These are phyloP conservation scores for Plasmopara muralis DNA, from an alignment of 352 stramenopile genomes.

Conservation along the genomic window DNA sequence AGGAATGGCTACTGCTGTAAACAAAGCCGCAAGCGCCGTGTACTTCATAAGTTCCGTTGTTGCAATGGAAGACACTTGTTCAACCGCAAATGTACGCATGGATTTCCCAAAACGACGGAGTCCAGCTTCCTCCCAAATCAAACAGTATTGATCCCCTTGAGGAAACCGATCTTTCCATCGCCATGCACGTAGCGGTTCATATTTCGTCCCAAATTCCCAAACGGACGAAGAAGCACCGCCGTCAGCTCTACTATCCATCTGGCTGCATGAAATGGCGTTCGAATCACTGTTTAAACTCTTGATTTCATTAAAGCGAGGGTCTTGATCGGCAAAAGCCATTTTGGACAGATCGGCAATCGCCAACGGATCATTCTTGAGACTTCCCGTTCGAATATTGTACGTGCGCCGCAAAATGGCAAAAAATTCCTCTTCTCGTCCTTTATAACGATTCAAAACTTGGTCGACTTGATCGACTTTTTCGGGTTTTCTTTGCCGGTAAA, in stretches of 20 bases:
- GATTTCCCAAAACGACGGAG: constrained; percentile 70
- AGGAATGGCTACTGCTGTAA: constrained; percentile 66
- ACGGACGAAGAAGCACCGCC: constrained; percentile 14
- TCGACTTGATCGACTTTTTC: constrained; percentile 80
- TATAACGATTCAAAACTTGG: constrained; percentile 73
- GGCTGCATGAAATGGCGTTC: constrained; percentile 27
- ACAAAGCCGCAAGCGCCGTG: constrained; percentile 67
- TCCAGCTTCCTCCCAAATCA: constrained; percentile 69
- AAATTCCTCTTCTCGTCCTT: constrained; percentile 78
- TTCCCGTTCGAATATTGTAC: constrained; percentile 41
- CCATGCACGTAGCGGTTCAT: constrained; percentile 55
- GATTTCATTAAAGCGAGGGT: constrained; percentile 22
- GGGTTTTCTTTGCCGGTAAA: constrained; percentile 58
- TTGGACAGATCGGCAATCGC: constrained; percentile 28
- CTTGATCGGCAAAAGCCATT: constrained; percentile 22
- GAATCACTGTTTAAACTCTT: constrained; percentile 32
- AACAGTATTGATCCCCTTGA: constrained; percentile 77
- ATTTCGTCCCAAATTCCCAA: constrained; percentile 26
- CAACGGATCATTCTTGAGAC: constrained; percentile 39
- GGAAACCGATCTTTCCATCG: constrained; percentile 79
- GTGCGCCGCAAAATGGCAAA: constrained; percentile 62
- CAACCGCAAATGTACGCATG: constrained; percentile 68
- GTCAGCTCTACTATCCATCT: not conserved
- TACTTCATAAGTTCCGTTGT: constrained; percentile 70
- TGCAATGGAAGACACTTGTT: constrained; percentile 62